Base-by-base conservation (phyloP, 2,329 filamentous ascomycete species). In the Fusarium oxysporum region DNA sequence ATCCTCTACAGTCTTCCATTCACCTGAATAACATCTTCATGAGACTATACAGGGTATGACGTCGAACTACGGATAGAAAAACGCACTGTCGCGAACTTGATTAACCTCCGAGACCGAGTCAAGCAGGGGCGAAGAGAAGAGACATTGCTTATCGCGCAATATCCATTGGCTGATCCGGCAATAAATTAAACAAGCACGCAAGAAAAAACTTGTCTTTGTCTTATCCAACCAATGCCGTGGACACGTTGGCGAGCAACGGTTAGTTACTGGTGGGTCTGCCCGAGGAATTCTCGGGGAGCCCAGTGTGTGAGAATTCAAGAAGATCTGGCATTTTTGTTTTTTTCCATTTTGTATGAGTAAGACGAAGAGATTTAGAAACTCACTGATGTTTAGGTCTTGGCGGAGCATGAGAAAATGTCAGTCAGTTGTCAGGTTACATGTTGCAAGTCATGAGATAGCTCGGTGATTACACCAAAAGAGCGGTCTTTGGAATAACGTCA, bases 211-310 rank as follows among this genome's bases (percentile, higher is more conserved):
- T 67, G 58, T 38, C 62, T 35, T 67, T 65, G 53, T 57, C 57
- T 61, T 63, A 65, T 60, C 38, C 59, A 68, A 37, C 75, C 73
- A 77, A 76, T 76, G 54, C 62, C 65, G 59, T 66, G 59, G 37
- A 69, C 75, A 77, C 75, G 75, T 77, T 77, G 62, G 62, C 69
- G 65, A 70, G 61, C 38, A 61, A 54, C 62, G 70, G 65, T 69
- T 75, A 75, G 72, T 73, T 71, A 74, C 60, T 74, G 74, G 76
- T 76, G 75, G 75, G 70, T 65, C 72, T 50, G 59, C 35, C 69
- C 71, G 75, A 77, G 72, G 75, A 75, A 77, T 68, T 74, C 58
- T 71, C 71, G 71, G 71, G 38, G 50, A 72, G 47, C 35, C 44
- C 62, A 59, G 64, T 56, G 38, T 33, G 37, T 35, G 58, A 68